These are phyloP conservation scores for Fonsecaea multimorphosa DNA, from an alignment of 2,329 filamentous ascomycete species.

Conservation along the genomic window DNA sequence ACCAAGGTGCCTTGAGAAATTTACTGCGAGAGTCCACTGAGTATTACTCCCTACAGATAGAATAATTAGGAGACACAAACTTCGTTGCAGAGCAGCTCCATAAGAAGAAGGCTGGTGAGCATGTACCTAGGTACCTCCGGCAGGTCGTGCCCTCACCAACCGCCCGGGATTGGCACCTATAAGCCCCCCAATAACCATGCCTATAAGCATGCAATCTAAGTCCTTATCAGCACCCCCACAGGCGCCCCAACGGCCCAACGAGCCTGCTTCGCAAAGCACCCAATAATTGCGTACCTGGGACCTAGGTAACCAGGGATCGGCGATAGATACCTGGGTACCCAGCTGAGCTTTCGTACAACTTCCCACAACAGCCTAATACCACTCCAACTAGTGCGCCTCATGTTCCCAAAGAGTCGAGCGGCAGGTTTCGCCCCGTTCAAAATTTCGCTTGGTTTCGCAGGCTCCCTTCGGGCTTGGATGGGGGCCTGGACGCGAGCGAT, in stretches of 20 bases:
- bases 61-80: background rate
- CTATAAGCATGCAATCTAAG: background rate
- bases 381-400: background rate
- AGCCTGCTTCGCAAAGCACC: background rate
- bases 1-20: no score
- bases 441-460: slow-evolving; percentile 1
- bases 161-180: background rate
- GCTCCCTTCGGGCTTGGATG: background rate
- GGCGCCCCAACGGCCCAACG: background rate
- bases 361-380: background rate
- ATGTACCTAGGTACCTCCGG: no score
- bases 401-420: background rate
- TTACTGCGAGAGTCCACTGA: background rate
- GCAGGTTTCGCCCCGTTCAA: background rate
- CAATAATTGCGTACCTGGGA: background rate
- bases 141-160: no score
- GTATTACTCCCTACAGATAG: background rate
- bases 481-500: background rate
- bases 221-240: background rate
- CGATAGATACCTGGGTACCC: no score
- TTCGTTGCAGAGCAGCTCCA: background rate
- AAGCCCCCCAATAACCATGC: background rate
- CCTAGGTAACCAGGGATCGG: no score
- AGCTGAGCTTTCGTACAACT: background rate
- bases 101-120: background rate